Conservation (phyloP, 148 eudicot species). For the Chenopodium suecicum region DNA sequence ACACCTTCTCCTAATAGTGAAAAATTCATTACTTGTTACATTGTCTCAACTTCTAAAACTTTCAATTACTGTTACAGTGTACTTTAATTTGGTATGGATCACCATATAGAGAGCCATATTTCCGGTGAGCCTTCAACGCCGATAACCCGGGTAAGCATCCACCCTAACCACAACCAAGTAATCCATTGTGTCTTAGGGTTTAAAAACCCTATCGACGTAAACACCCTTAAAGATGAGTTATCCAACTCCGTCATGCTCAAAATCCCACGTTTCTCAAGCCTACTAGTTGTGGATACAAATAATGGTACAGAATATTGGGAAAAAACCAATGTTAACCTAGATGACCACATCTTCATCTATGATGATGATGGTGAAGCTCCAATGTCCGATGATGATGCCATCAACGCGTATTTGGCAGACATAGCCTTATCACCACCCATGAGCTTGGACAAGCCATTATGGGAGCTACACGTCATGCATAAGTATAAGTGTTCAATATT, state of each 20-base stretch:
- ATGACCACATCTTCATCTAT: constrained; percentile 48
- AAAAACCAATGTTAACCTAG: constrained; percentile 41
- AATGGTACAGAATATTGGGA: constrained; percentile 53
- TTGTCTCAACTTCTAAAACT: too few relatives aligned
- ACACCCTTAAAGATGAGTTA: constrained; percentile 32
- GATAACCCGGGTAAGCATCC: constrained; percentile 28
- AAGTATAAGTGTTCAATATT: constrained; percentile 41
- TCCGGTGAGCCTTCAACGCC: constrained; percentile 26
- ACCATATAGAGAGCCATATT: neutral
- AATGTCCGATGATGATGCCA: constrained; percentile 29
- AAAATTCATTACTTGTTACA: too few relatives aligned
- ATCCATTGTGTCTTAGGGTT: constrained; percentile 42
- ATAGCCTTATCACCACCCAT: constrained; percentile 54
- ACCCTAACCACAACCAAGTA: constrained; percentile 46
- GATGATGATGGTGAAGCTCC: neutral
- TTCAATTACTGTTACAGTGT: too few relatives aligned
- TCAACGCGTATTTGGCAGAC: constrained; percentile 47
- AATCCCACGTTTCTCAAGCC: constrained; percentile 62
- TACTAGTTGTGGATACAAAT: constrained; percentile 35
- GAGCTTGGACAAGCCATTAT: constrained; percentile 52
- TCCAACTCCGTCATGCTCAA: constrained; percentile 38
- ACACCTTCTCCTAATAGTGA: too few relatives aligned
- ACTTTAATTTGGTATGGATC: too few relatives aligned
- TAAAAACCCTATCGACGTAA: constrained; percentile 37
- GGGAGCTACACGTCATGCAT: constrained; percentile 60